Conservation (phyloP, 2,329 filamentous ascomycete species). For the Penicillium freii region DNA sequence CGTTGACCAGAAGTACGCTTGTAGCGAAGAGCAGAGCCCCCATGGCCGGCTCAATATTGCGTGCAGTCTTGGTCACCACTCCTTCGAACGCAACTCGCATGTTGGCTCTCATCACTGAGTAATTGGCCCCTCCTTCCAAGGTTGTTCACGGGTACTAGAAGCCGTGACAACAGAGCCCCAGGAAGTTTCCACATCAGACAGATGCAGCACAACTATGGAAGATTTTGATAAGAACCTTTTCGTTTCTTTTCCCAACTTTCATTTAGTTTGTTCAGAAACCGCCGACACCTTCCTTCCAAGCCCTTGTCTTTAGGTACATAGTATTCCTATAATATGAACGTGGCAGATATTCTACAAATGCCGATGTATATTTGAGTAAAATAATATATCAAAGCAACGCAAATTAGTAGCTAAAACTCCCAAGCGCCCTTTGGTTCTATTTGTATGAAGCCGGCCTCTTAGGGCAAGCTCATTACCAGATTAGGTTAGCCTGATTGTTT, state of each 20-base stretch:
- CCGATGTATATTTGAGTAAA: rapidly evolving
- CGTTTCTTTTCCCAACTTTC: not conserved
- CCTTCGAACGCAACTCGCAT: constrained; percentile 68
- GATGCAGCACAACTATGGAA: not conserved
- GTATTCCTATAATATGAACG: too few species aligned
- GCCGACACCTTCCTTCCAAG: not conserved
- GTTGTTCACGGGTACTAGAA: not conserved
- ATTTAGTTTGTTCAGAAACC: not conserved
- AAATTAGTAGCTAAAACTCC: not conserved
- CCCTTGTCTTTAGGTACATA: not conserved
- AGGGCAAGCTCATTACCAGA: constrained; percentile 18
- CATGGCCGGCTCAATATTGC: constrained; percentile 59
- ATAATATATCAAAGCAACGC: not conserved
- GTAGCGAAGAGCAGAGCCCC: too few species aligned
- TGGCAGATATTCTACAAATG: not conserved
- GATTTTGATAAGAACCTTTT: too few species aligned
- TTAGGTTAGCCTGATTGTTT: constrained; percentile 14
- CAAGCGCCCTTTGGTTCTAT: not conserved
- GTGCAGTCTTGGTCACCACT: constrained; percentile 77
- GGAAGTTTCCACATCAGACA: not conserved
- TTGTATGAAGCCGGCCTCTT: not conserved
- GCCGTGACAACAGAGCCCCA: not conserved
- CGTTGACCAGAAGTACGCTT: constrained; percentile 54
- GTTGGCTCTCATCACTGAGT: constrained; percentile 57
- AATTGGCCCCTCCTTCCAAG: not conserved